phyloP scores from a whole-genome alignment of 2,329 filamentous ascomycete species.

The Clonostachys rhizophaga region DNA sequence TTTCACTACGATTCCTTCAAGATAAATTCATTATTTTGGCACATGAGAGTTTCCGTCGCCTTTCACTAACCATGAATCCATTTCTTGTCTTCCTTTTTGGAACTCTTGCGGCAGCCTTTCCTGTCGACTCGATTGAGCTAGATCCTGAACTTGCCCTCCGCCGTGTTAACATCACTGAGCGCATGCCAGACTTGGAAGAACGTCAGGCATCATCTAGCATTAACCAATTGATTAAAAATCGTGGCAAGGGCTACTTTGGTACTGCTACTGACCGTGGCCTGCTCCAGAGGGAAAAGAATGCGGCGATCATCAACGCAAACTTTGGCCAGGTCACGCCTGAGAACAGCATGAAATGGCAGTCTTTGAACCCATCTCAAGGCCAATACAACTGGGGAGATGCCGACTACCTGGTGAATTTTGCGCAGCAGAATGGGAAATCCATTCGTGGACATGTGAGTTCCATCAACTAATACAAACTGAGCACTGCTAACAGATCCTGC shows the following conservation, averaged over 20 bases:
- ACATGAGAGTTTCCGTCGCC: too few relatives aligned
- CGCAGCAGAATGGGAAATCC: slow-evolving; percentile 46
- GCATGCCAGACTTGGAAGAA: slow-evolving; percentile 8
- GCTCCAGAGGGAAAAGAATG: slow-evolving; percentile 43
- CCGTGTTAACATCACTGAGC: too few relatives aligned
- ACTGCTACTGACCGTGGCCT: slow-evolving; percentile 47
- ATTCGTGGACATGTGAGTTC: slow-evolving; percentile 49
- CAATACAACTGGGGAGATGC: slow-evolving; percentile 49
- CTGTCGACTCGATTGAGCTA: slow-evolving; percentile 12
- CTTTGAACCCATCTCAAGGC: slow-evolving; percentile 38
- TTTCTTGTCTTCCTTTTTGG: slow-evolving; percentile 25
- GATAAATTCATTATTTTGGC: too few relatives aligned
- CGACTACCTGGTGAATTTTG: slow-evolving; percentile 57
- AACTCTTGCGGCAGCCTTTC: slow-evolving; percentile 24
- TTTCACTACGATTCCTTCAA: too few relatives aligned
- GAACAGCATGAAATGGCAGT: slow-evolving; percentile 69
- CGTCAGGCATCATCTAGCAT: slow-evolving; percentile 42
- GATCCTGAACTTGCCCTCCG: too few relatives aligned
- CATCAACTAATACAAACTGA: too few relatives aligned
- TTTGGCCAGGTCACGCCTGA: slow-evolving; percentile 64
- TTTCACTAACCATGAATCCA: slow-evolving; percentile 9
- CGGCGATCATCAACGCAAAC: slow-evolving; percentile 50
- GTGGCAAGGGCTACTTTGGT: slow-evolving; percentile 61
- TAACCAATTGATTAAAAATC: slow-evolving; percentile 34
- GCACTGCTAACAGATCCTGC: slow-evolving; percentile 17